Conservation (phyloP, 2,329 filamentous ascomycete species). For the Cladosporium sp. region DNA sequence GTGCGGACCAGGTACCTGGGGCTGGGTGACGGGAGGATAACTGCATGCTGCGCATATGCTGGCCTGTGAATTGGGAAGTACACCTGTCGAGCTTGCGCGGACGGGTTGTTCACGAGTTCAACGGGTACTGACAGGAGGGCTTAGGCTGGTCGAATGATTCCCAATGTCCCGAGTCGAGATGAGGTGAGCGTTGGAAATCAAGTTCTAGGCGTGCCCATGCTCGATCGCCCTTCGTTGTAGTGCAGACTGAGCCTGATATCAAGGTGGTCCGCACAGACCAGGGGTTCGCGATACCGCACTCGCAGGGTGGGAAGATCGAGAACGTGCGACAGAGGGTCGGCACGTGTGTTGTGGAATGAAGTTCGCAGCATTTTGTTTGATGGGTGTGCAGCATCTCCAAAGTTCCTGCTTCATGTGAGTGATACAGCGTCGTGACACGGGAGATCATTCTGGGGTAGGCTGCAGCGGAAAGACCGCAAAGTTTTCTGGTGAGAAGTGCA, state of each 20-base stretch:
- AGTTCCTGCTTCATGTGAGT: conserved; percentile 17
- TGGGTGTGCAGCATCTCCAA: conserved; percentile 9
- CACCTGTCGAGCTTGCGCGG: conserved; percentile 16
- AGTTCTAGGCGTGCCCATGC: neutral
- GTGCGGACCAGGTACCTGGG: conserved; percentile 14
- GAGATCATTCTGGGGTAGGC: conserved; percentile 7
- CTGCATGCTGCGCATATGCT: conserved; percentile 17
- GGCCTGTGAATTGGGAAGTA: conserved; percentile 5
- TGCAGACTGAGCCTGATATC: conserved; percentile 4
- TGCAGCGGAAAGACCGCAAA: conserved; percentile 12
- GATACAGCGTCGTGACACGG: conserved; percentile 11
- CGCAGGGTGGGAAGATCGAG: conserved; percentile 13
- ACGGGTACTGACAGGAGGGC: conserved; percentile 7
- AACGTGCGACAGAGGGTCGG: conserved; percentile 28
- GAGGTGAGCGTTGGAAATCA: neutral
- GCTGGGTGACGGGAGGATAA: conserved; percentile 11
- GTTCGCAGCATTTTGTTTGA: conserved; percentile 16
- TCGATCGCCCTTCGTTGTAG: neutral
- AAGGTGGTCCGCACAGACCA: conserved; percentile 28
- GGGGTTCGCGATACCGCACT: conserved; percentile 24
- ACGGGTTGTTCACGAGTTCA: conserved; percentile 3
- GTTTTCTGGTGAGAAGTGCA: conserved; percentile 7
- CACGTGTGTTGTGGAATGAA: conserved; percentile 28
- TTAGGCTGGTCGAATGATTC: neutral
- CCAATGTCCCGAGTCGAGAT: neutral